These are phyloP conservation scores for Trypanosoma lewisi DNA, from an alignment of 208 protist genomes.

Conservation along the genomic window DNA sequence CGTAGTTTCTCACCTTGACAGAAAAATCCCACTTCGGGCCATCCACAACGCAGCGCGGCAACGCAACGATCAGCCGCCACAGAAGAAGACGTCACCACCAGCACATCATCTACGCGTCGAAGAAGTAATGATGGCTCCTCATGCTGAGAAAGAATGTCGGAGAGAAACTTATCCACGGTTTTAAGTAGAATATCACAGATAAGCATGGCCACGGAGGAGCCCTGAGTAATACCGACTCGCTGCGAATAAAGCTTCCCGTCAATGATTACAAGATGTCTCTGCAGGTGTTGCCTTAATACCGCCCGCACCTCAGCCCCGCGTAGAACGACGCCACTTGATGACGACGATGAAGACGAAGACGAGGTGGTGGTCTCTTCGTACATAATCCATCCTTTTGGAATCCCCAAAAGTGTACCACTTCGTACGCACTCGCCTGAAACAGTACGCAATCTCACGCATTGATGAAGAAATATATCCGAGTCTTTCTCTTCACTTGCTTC, in stretches of 20 bases:
- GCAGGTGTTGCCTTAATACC: slow-evolving; percentile 41
- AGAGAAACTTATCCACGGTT: slow-evolving; percentile 23
- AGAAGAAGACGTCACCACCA: slow-evolving; percentile 53
- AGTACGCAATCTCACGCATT: slow-evolving; percentile 22
- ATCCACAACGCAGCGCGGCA: slow-evolving; percentile 39
- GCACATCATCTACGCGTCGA: slow-evolving; percentile 76
- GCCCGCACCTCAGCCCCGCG: slow-evolving; percentile 35
- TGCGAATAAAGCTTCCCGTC: slow-evolving; percentile 48
- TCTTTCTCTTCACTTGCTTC: neutral
- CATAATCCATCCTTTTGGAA: slow-evolving; percentile 45
- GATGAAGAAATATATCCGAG: slow-evolving; percentile 14
- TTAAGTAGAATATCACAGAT: slow-evolving; percentile 64
- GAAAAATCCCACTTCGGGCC: slow-evolving; percentile 55
- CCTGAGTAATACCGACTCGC: slow-evolving; percentile 57
- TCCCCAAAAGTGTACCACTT: slow-evolving; percentile 26
- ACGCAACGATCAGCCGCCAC: slow-evolving; percentile 50
- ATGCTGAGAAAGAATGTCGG: slow-evolving; percentile 31
- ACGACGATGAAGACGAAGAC: neutral
- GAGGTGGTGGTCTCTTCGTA: slow-evolving; percentile 23
- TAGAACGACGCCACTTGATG: too few species aligned
- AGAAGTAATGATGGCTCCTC: slow-evolving; percentile 50
- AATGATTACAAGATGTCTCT: slow-evolving; percentile 44
- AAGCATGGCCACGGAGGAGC: slow-evolving; percentile 75
- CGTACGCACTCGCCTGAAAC: slow-evolving; percentile 24
- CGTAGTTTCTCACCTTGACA: slow-evolving; percentile 35